Evolutionary conservation across 805 yeast species (phyloP), one percentile per base, ranked within the genome.

Genomic region (Ogataea pini): DNA sequence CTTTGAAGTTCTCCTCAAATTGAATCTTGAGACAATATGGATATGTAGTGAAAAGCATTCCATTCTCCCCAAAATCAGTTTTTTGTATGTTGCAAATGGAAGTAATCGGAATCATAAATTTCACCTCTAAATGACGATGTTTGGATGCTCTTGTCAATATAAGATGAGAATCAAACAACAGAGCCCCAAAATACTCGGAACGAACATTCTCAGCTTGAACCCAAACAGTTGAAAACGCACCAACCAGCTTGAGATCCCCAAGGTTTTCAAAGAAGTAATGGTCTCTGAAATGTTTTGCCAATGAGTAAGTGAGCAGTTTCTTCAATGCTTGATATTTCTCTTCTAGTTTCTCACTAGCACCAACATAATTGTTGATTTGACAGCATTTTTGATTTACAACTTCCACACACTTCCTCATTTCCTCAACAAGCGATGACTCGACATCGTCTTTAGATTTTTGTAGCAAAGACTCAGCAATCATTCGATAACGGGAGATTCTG

Each of bases 111-210:
- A 82, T 67, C 12, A 80, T 69, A 52, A 80, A 77, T 13, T 63
- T 66, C 5, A 78, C 68, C 4, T 65, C 72, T 28, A 61, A 57
- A 22, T 56, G 65, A 7, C 54, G 47, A 12, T 46, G 43, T 49
- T 62, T 64, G 19, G 57, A 41, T 14, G 65, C 50, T 19, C 65
- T 50, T 10, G 72, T 63, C 29, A 78, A 49, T 1, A 82, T 52
- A 22, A 81, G 57, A 58, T 79, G 82, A 4, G 80, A 71, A 50
- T 80, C 78, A 65, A 77, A 80, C 17, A 79, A 55, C 36, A 79
- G 48, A 36, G 60, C 70, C 45, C 67, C 80, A 61, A 64, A 58
- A 48, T 47, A 60, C 17, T 55, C 46, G 36, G 49, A 44, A n/a
- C 41, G 45, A n/a, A 55, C 38, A 4, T 18, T 24, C 6, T 49